Evolutionary conservation across 2,329 filamentous ascomycete species (phyloP), one percentile per base, ranked within the genome.

Genomic region (Reticulascus tulasneorum): DNA sequence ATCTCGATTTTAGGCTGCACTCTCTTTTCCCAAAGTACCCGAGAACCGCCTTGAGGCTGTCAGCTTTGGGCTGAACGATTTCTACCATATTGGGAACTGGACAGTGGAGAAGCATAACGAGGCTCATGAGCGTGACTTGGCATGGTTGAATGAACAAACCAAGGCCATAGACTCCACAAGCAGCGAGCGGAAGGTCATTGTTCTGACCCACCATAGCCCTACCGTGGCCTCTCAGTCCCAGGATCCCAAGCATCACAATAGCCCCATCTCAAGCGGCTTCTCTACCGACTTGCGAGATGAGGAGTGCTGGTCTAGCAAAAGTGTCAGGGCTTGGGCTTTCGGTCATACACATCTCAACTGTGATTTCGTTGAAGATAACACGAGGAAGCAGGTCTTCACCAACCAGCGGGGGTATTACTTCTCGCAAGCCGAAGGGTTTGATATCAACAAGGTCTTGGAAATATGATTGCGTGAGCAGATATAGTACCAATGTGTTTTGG

Each of bases 291-390:
- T 72, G 28, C 51, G 46, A 0, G 37, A 23, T 2, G 53, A 69
- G 32, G 19, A 37, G 10, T 69, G 66, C 35, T 70, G 60, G 61
- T 54, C 35, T 21, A 59, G 50, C 35, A 40, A 38, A 1, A 51
- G 40, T 5, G 66, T 71, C 5, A 54, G 50, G 23, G 16, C 67
- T 4, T 71, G 67, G 68, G 67, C 60, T 3, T 71, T 69, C 52
- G 66, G 68, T 3, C 67, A 73, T 45, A 72, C 67, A 10, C 68
- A 72, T 48, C 68, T 55, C 42, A 67, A 64, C 43, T 66, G 59
- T 46, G 54, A 61, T 33, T 68, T 62, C 34, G 18, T 37, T 5
- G 37, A 39, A 12, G 13, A 30, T 21, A 20, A 12, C 12, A 39
- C 22, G 5, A 20, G 26, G 0, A 31, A 35, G 9, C 13, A 23